Evolutionary conservation across 805 yeast species (phyloP).

Genomic region (Hemisphaericaspora nanyangensis): DNA sequence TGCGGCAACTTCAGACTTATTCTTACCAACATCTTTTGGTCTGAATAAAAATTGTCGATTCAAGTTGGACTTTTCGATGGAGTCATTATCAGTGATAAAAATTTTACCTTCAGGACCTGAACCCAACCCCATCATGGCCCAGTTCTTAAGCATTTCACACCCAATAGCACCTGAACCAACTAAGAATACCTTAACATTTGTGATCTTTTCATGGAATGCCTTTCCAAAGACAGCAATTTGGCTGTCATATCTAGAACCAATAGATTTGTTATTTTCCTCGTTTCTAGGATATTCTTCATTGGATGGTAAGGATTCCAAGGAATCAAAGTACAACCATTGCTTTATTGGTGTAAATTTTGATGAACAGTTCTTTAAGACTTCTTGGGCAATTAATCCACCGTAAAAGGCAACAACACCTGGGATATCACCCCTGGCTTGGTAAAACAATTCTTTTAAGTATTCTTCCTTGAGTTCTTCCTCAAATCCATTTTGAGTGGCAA

Average conservation of each 20-base stretch:
- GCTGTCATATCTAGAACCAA: slow-evolving; percentile 83
- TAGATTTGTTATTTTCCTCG: slow-evolving; percentile 69
- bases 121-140: slow-evolving; percentile 97
- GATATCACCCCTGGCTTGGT: slow-evolving; percentile 86
- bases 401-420: slow-evolving; percentile 86
- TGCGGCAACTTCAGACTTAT: slow-evolving; percentile 89
- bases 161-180: slow-evolving; percentile 99
- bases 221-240: slow-evolving; percentile 93
- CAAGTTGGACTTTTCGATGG: slow-evolving; percentile 92
- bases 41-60: slow-evolving; percentile 96
- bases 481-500: slow-evolving; percentile 53
- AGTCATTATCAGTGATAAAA: slow-evolving; percentile 85
- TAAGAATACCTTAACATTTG: slow-evolving; percentile 78
- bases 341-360: slow-evolving; percentile 93
- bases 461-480: slow-evolving; percentile 58
- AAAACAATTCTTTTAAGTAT: slow-evolving; percentile 67
- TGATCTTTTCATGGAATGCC: slow-evolving; percentile 66
- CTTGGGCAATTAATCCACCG: slow-evolving; percentile 96
- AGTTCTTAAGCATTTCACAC: slow-evolving; percentile 95
- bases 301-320: slow-evolving; percentile 84
- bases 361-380: slow-evolving; percentile 90
- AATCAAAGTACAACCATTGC: slow-evolving; percentile 91
- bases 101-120: slow-evolving; percentile 87
- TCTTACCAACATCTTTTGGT: slow-evolving; percentile 88
- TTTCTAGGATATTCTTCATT: slow-evolving; percentile 54